These are phyloP conservation scores for Colletotrichum noveboracense DNA, from an alignment of 2,329 filamentous ascomycete genomes.

Conservation along the genomic window DNA sequence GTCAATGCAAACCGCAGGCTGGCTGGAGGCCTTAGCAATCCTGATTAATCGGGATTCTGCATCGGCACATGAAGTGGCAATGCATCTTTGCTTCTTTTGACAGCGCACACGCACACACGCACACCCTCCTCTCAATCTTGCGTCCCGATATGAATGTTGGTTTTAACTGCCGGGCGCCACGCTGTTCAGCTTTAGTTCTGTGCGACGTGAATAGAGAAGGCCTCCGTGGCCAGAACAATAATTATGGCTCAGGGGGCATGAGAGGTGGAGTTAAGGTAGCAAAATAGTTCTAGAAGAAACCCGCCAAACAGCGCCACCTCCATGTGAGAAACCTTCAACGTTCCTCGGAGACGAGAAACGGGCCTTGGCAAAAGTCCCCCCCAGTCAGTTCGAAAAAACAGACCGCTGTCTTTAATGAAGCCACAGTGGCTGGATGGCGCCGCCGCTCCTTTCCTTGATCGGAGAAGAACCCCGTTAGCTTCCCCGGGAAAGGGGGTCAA, in stretches of 20 bases:
- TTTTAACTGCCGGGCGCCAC: background rate
- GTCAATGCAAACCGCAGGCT: background rate
- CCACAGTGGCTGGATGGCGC: constrained; percentile 1
- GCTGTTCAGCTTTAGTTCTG: background rate
- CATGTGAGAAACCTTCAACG: background rate
- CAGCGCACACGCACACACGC: background rate
- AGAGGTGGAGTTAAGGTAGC: background rate
- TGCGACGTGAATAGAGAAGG: background rate
- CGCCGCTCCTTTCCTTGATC: background rate
- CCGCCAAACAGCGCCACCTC: background rate
- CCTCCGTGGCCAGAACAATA: background rate
- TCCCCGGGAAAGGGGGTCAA: background rate
- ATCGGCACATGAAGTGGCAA: background rate
- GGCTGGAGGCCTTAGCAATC: background rate
- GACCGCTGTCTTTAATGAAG: background rate
- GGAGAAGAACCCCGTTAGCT: background rate
- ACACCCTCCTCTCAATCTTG: background rate
- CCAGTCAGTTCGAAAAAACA: background rate
- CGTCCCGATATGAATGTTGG: background rate
- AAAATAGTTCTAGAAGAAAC: background rate
- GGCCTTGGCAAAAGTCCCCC: background rate
- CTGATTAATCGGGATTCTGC: background rate
- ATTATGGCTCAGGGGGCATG: background rate
- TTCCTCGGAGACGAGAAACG: background rate
- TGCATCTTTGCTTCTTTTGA: background rate